A percentile compares a stretch with the other conserved stretches of the same genome.
Evolutionary conservation across 352 stramenopile species (phyloP).

Genomic region (Elongisporangium prolatum): DNA sequence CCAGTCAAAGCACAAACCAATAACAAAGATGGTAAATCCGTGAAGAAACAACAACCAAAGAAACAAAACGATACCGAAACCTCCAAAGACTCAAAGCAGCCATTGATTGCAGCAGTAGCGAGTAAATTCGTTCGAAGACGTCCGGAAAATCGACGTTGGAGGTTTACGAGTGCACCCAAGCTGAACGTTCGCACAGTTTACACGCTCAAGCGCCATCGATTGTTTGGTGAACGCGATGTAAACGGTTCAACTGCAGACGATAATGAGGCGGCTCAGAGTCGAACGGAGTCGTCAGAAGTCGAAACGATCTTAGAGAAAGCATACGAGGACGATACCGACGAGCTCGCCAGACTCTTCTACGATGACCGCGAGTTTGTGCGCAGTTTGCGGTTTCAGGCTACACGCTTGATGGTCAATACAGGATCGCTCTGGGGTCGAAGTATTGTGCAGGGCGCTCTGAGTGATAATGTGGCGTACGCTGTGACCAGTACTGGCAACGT

Average conservation of each 20-base stretch:
- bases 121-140: constrained; percentile 54
- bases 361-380: constrained; percentile 60
- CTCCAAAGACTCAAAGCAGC: not conserved
- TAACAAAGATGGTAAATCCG: constrained; percentile 1
- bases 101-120: constrained; percentile 1
- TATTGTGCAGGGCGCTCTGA: constrained; percentile 69
- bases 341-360: constrained; percentile 64
- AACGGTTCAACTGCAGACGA: constrained; percentile 1
- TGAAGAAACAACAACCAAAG: constrained; percentile 5
- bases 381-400: constrained; percentile 59
- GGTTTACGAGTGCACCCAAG: constrained; percentile 54
- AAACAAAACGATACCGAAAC: not conserved
- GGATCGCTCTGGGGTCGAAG: constrained; percentile 87
- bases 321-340: constrained; percentile 29
- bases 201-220: constrained; percentile 11
- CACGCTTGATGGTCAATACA: constrained; percentile 85
- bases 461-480: constrained; percentile 85
- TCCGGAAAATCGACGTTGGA: constrained; percentile 66
- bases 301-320: constrained; percentile 7
- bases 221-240: not conserved
- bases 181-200: constrained; percentile 37
- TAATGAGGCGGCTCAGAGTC: constrained; percentile 2
- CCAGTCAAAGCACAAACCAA: not conserved
- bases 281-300: constrained; percentile 19
- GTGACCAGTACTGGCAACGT: constrained; percentile 78